These are phyloP conservation scores for Zizania palustris DNA, from an alignment of 202 grass and related monocot species.

Conservation along the genomic window DNA sequence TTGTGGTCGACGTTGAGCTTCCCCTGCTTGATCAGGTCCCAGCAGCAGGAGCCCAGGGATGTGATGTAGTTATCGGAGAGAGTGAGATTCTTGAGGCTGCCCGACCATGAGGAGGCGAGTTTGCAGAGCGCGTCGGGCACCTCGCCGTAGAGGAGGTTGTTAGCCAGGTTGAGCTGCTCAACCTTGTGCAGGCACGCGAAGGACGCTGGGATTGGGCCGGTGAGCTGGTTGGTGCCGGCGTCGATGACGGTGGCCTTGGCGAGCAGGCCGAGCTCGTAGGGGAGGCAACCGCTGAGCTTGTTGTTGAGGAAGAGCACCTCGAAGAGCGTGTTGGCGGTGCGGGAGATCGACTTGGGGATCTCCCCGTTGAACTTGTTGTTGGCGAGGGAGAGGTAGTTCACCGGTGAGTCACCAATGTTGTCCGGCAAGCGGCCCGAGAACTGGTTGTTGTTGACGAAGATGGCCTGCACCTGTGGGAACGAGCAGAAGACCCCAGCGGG, in stretches of 20 bases:
- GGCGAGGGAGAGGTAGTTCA: constrained; percentile 82
- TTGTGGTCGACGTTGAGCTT: constrained; percentile 74
- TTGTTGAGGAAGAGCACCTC: constrained; percentile 97
- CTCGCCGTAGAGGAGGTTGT: constrained; percentile 77
- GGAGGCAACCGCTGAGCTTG: constrained; percentile 78
- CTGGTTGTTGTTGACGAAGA: constrained; percentile 95
- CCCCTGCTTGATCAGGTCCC: constrained; percentile 45
- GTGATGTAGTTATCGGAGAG: constrained; percentile 91
- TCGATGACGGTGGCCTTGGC: constrained; percentile 77
- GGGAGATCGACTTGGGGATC: constrained; percentile 70
- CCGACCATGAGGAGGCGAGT: constrained; percentile 38
- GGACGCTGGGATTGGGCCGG: constrained; percentile 77
- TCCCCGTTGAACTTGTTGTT: constrained; percentile 82
- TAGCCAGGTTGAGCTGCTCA: constrained; percentile 84
- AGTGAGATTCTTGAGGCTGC: constrained; percentile 65
- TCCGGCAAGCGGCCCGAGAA: constrained; percentile 59
- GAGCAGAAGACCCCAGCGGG: constrained; percentile 50
- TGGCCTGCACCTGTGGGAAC: constrained; percentile 57
- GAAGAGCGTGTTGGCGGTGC: constrained; percentile 49
- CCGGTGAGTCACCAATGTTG: constrained; percentile 71
- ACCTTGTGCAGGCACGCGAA: constrained; percentile 72
- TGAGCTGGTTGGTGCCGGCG: constrained; percentile 74
- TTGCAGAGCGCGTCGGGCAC: constrained; percentile 77
- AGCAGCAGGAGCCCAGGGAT: constrained; percentile 65
- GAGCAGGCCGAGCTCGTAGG: constrained; percentile 76